Evolutionary conservation across 192 early-diverging fungal species (phyloP).

Genomic region (Backusella tarrabulga): DNA sequence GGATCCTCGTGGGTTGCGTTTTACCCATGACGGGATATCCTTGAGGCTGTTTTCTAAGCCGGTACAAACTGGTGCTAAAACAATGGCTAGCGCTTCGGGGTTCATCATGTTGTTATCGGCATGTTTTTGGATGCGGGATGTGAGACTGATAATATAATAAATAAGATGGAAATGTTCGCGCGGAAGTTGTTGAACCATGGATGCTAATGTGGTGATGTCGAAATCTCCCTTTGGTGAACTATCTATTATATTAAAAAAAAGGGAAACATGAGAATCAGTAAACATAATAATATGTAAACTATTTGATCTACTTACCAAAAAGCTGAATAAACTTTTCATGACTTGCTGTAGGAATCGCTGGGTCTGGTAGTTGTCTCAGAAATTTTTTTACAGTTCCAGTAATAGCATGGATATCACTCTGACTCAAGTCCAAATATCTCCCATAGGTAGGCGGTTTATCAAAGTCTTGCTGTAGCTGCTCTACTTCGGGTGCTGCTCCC

Average conservation of each 20-base stretch:
- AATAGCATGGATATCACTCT: conserved; percentile 34
- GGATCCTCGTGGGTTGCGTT: conserved; percentile 8
- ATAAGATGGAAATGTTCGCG: conserved; percentile 18
- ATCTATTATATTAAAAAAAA: neutral
- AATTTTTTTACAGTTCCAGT: conserved; percentile 34
- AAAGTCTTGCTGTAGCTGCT: conserved; percentile 19
- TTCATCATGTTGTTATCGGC: conserved; percentile 33
- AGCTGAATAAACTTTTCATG: conserved; percentile 20
- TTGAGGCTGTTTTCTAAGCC: conserved; percentile 31
- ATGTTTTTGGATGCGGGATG: conserved; percentile 19
- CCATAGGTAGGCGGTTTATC: conserved; percentile 25
- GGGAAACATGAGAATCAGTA: neutral
- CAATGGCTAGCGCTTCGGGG: conserved; percentile 33
- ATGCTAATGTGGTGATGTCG: neutral
- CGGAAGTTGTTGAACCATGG: conserved; percentile 13
- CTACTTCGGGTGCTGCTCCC: conserved; percentile 34
- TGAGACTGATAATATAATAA: conserved; percentile 22
- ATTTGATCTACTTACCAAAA: neutral
- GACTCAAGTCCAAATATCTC: conserved; percentile 23
- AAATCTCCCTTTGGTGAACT: neutral
- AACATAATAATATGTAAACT: neutral
- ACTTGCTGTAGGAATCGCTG: conserved; percentile 26
- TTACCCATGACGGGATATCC: conserved; percentile 12
- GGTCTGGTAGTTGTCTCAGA: conserved; percentile 26
- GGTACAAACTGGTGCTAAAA: conserved; percentile 32